phyloP scores from a whole-genome alignment of 2,329 filamentous ascomycete species.

The Gliomastix tumulicola region DNA sequence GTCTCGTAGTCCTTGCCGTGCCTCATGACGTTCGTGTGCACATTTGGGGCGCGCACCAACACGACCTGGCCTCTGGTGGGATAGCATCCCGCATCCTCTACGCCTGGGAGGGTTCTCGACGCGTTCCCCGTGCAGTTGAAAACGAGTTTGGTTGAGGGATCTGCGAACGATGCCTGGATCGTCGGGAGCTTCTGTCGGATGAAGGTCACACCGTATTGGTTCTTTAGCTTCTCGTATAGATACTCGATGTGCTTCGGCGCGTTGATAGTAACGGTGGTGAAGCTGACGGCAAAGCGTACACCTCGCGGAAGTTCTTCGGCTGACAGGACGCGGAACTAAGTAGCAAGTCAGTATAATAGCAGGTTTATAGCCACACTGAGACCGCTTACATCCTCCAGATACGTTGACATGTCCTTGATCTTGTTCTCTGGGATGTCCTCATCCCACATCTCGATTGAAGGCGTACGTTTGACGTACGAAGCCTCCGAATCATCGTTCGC shows the following conservation, averaged over 20 bases:
- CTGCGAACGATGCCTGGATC: conserved; percentile 10
- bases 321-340: conserved; percentile 20
- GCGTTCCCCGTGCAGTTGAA: conserved; percentile 28
- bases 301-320: conserved; percentile 14
- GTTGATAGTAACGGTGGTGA: conserved; percentile 24
- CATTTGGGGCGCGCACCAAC: conserved; percentile 21
- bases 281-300: conserved; percentile 18
- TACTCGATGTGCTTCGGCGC: conserved; percentile 22
- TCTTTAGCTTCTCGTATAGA: conserved; percentile 9
- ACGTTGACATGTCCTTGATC: conserved; percentile 29
- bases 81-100: conserved; percentile 28
- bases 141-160: conserved; percentile 16
- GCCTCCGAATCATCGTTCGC: conserved; percentile 17
- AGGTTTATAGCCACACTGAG: conserved; percentile 13
- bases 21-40: conserved; percentile 27
- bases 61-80: conserved; percentile 32
- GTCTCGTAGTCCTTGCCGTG: conserved; percentile 23
- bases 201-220: conserved; percentile 15
- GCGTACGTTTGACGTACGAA: conserved; percentile 25
- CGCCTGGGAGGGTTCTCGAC: conserved; percentile 22
- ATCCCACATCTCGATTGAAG: conserved; percentile 33
- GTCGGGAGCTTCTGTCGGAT: conserved; percentile 11
- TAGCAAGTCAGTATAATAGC: neutral
- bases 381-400: conserved; percentile 28
- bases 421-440: conserved; percentile 27